phyloP scores from a whole-genome alignment of 2,329 filamentous ascomycete genomes.

The Botrytis porri region DNA sequence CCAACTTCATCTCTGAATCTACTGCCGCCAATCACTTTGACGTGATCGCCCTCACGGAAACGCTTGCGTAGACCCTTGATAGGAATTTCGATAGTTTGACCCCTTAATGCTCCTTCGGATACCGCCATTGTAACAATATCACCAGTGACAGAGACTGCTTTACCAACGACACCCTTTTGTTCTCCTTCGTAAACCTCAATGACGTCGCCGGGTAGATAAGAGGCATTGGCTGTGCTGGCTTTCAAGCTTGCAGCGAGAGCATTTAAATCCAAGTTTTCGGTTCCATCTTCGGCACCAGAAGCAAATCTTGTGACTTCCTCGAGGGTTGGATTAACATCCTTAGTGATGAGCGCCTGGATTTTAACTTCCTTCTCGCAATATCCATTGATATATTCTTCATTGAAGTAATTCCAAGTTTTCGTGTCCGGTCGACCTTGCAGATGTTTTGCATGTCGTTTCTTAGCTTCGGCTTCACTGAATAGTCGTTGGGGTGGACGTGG shows the following conservation, averaged over 20 bases:
- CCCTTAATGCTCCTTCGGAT: conserved; percentile 74
- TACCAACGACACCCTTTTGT: conserved; percentile 86
- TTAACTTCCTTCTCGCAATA: conserved; percentile 94
- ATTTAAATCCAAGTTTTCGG: conserved; percentile 88
- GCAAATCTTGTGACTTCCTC: conserved; percentile 97
- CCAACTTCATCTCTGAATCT: conserved; percentile 93
- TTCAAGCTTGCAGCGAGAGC: conserved; percentile 88
- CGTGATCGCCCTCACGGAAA: conserved; percentile 91
- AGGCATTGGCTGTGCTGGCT: conserved; percentile 73
- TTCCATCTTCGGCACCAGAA: conserved; percentile 83
- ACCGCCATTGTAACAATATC: conserved; percentile 91
- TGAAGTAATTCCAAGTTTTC: conserved; percentile 80
- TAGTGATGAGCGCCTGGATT: conserved; percentile 78
- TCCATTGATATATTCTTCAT: conserved; percentile 87
- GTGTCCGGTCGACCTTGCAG: conserved; percentile 46
- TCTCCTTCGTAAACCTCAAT: conserved; percentile 96
- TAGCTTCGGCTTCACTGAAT: conserved; percentile 90
- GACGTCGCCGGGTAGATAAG: conserved; percentile 89
- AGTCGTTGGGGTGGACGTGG: conserved; percentile 81
- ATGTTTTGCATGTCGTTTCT: conserved; percentile 72
- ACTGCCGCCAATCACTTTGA: conserved; percentile 96
- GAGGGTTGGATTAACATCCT: conserved; percentile 86
- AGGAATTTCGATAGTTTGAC: conserved; percentile 87
- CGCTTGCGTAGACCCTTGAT: conserved; percentile 89
- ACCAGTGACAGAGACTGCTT: conserved; percentile 78